Conservation (phyloP, 108 stramenopile species). For the Parietichytrium sp. region DNA sequence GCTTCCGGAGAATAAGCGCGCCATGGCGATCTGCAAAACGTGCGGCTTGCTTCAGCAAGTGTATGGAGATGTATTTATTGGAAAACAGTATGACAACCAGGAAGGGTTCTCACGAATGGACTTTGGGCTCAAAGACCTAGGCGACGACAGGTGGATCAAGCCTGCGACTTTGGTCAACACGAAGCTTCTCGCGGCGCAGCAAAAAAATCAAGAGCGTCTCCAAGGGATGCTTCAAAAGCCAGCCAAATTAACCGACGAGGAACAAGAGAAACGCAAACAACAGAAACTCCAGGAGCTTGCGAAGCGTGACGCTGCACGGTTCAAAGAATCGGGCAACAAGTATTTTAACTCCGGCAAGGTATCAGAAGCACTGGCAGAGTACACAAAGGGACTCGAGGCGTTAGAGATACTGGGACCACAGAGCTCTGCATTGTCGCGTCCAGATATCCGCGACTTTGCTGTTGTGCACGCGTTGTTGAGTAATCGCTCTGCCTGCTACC, state of each 20-base stretch:
- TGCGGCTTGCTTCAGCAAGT: background rate
- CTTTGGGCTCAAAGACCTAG: background rate
- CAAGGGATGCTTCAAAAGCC: no score
- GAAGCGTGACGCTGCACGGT: background rate
- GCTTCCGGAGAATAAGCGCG: background rate
- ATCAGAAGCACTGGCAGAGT: background rate
- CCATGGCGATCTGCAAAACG: background rate
- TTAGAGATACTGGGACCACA: background rate
- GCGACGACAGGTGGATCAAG: no score
- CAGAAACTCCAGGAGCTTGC: conserved; percentile 16
- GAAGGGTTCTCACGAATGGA: conserved; percentile 18
- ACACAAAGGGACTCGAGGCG: no score
- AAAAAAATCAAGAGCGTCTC: no score
- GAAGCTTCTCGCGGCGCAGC: no score
- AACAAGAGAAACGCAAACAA: no score
- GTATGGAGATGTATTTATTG: conserved; percentile 1
- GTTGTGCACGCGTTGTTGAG: conserved; percentile 25
- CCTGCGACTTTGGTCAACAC: no score
- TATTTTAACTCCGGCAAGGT: background rate
- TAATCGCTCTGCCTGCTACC: background rate
- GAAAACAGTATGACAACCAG: conserved; percentile 31
- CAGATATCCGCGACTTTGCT: background rate
- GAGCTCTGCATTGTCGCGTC: background rate
- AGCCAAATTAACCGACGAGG: no score
- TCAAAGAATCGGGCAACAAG: conserved; percentile 19